phyloP scores from a whole-genome alignment of 495 filamentous ascomycete genomes.

The Tuber calosporum region DNA sequence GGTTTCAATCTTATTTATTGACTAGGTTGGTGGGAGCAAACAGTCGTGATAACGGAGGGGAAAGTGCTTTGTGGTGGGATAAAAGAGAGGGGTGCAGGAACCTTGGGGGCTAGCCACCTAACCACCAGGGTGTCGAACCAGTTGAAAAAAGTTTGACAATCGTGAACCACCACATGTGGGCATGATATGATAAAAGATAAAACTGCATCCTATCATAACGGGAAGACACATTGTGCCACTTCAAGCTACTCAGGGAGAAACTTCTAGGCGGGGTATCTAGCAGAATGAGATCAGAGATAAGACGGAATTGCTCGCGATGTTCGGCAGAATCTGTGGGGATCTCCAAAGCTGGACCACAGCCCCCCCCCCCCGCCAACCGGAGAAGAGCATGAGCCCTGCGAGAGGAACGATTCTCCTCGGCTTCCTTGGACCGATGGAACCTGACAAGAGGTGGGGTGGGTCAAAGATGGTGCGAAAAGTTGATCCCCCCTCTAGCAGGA shows the following conservation, averaged over 20 bases:
- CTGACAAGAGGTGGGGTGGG: neutral
- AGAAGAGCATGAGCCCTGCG: neutral
- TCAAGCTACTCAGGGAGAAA: neutral
- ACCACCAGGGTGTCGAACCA: neutral
- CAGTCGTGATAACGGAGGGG: neutral
- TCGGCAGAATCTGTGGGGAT: neutral
- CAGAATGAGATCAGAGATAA: neutral
- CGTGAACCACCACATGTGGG: neutral
- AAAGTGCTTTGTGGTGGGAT: neutral
- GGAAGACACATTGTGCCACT: neutral
- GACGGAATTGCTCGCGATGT: neutral
- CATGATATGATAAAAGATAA: neutral
- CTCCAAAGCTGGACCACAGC: neutral
- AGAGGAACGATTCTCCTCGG: neutral
- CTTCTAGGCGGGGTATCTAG: neutral
- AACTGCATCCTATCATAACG: neutral
- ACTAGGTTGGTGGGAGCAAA: neutral
- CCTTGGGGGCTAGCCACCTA: conserved; percentile 1
- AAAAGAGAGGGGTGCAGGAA: neutral
- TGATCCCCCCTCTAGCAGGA: neutral
- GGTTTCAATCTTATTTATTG: too few relatives aligned
- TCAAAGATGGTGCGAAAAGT: neutral
- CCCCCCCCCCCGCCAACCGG: neutral
- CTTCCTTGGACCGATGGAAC: neutral
- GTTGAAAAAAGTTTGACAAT: conserved; percentile 1